phyloP scores from a whole-genome alignment of 345 rosid species.

The Orychophragmus violaceus region DNA sequence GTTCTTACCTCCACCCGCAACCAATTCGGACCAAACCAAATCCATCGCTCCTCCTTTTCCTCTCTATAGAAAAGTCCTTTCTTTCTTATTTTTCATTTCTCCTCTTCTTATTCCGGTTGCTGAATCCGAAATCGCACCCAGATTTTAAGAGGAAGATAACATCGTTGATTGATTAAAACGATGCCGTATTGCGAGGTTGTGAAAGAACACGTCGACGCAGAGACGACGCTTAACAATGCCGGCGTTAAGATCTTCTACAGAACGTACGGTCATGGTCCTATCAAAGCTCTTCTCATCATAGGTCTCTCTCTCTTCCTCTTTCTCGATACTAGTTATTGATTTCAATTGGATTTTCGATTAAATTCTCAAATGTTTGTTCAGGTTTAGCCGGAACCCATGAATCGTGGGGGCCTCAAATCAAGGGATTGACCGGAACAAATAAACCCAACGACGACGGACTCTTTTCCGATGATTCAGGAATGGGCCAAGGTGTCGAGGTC shows the following conservation, averaged over 20 bases:
- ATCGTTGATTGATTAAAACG: conserved; percentile 9
- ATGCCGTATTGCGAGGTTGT: conserved; percentile 74
- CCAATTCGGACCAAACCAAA: conserved; percentile 6
- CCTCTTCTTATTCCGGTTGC: neutral
- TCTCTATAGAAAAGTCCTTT: neutral
- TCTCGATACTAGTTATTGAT: neutral
- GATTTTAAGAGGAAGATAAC: neutral
- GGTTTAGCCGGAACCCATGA: conserved; percentile 96
- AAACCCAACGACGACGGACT: conserved; percentile 41
- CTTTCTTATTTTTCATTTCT: neutral
- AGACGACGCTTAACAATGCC: conserved; percentile 35
- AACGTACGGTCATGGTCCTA: conserved; percentile 76
- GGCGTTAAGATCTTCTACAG: conserved; percentile 63
- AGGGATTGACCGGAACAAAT: conserved; percentile 55
- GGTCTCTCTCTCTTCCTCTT: conserved; percentile 33
- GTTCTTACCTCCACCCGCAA: conserved; percentile 11
- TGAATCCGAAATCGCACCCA: neutral
- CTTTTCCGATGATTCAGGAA: conserved; percentile 7
- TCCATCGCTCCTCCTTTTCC: conserved; percentile 6
- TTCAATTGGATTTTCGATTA: neutral
- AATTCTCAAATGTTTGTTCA: conserved; percentile 21
- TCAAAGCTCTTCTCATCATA: conserved; percentile 76
- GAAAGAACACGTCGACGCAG: conserved; percentile 18
- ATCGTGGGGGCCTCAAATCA: conserved; percentile 85
- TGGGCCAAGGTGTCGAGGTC: conserved; percentile 48